A percentile compares a stretch with the other conserved stretches of the same genome.
Evolutionary conservation across 129 eudicot species (phyloP).

Genomic region (Pittosporum tobira): DNA sequence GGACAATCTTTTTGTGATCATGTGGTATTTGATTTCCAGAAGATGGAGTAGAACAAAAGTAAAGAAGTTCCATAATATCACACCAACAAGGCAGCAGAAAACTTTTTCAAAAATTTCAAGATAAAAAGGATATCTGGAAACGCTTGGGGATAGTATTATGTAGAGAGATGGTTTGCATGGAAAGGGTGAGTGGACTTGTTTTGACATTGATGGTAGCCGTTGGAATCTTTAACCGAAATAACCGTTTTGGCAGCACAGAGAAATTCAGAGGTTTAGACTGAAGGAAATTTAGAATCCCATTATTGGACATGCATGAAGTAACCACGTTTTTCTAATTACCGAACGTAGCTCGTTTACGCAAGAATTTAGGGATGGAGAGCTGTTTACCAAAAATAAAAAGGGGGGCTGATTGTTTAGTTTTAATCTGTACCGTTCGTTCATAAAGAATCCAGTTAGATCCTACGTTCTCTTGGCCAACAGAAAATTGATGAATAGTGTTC

Average conservation of each 20-base stretch:
- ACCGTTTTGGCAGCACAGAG: not conserved
- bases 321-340: not conserved
- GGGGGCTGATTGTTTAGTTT: too few species aligned
- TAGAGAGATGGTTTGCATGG: constrained; percentile 18
- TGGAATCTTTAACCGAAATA: constrained; percentile 21
- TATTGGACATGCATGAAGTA: not conserved
- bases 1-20: not conserved
- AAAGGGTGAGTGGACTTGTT: constrained; percentile 15
- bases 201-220: constrained; percentile 19
- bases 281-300: not conserved
- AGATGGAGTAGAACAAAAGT: constrained; percentile 11
- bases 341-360: too few species aligned
- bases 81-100: constrained; percentile 3
- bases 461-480: too few species aligned
- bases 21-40: not conserved
- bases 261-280: not conserved
- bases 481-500: too few species aligned
- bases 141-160: not conserved
- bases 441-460: too few species aligned
- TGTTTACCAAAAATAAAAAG: not conserved
- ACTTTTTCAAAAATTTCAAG: not conserved
- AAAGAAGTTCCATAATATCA: constrained; percentile 4
- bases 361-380: too few species aligned
- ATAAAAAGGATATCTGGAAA: not conserved
- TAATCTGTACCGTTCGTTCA: too few species aligned